Base-by-base conservation (phyloP, 140 eudicot genomes). In the Cichorium intybus region DNA sequence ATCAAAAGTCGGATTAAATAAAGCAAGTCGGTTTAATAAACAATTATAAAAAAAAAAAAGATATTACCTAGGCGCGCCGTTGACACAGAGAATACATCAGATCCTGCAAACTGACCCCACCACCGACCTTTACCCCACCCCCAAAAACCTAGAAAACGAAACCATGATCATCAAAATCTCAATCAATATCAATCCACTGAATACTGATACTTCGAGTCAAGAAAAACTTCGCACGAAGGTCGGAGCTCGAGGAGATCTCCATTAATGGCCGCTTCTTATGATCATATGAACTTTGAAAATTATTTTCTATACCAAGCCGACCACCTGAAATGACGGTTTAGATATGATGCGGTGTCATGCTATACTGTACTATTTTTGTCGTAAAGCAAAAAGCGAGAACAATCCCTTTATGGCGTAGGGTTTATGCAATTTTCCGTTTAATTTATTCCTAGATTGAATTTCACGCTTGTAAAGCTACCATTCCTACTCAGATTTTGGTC, bases 401-500 rank as follows among this genome's bases (percentile, higher is more conserved):
- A 65, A 56, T 6, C 55, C 69, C 72, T 73, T 73, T 54, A 63
- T 73, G 46, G 71, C 77, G 77, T 62, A 76, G 63, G 72, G 54
- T 62, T 70, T 68, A 56, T 61, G 60, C 63, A 16, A 51, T 52
- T 45, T 56, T 28, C 41, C 20, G 29, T 35, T 58, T 65, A 51
- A 57, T 71, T 24, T 58, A 66, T 52, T 73, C 58, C 8, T 55
- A 46, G 59, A 56, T 73, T 74, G 55, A 48, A 37, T 62, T 63
- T 77, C 80, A 79, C 80, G 84, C 80, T 55, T 66, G 62, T 60
- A 72, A 77, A 72, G 79, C 73, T 14, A 24, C 46, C 46, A 23
- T 49, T 48, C 74, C 21, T 41, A 15, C 35, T 64, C 71, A 24
- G 34, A 24, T n/a, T 68, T 23, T 47, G 61, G 27, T 54, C 72